These are phyloP conservation scores for Saccharomycopsis synnaedendra DNA, from an alignment of 805 yeast genomes.

Conservation along the genomic window DNA sequence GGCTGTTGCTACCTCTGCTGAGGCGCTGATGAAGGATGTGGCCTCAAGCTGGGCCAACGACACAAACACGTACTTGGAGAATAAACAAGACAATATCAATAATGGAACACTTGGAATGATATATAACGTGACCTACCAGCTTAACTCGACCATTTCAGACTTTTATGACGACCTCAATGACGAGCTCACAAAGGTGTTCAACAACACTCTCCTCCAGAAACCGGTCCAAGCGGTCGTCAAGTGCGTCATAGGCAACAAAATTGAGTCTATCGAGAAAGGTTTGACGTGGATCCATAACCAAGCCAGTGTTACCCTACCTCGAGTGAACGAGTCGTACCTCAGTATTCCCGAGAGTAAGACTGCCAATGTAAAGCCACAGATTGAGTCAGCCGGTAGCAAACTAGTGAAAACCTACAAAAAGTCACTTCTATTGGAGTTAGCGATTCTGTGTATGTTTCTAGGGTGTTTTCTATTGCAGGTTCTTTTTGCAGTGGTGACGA, in stretches of 20 bases:
- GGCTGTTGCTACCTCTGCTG: slow-evolving; percentile 11
- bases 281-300: slow-evolving; percentile 67
- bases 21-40: slow-evolving; percentile 14
- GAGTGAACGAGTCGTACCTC: slow-evolving; percentile 27
- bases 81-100: slow-evolving; percentile 45
- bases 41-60: slow-evolving; percentile 37
- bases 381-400: slow-evolving; percentile 19
- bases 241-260: slow-evolving; percentile 70
- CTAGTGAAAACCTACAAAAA: slow-evolving; percentile 25
- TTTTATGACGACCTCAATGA: slow-evolving; percentile 50
- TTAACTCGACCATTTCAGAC: slow-evolving; percentile 48
- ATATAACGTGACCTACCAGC: slow-evolving; percentile 38
- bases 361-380: slow-evolving; percentile 18
- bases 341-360: slow-evolving; percentile 1
- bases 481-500: slow-evolving; percentile 24
- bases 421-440: slow-evolving; percentile 33
- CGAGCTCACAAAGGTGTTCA: slow-evolving; percentile 49
- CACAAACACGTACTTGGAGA: slow-evolving; percentile 43
- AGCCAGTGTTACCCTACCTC: slow-evolving; percentile 48
- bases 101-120: slow-evolving; percentile 57
- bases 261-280: slow-evolving; percentile 55
- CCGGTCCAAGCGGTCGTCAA: slow-evolving; percentile 61
- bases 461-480: slow-evolving; percentile 39
- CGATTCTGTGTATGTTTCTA: slow-evolving; percentile 33
- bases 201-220: slow-evolving; percentile 50